phyloP scores from a whole-genome alignment of 1,139 yeast genomes.

The Pichia kudriavzevii region DNA sequence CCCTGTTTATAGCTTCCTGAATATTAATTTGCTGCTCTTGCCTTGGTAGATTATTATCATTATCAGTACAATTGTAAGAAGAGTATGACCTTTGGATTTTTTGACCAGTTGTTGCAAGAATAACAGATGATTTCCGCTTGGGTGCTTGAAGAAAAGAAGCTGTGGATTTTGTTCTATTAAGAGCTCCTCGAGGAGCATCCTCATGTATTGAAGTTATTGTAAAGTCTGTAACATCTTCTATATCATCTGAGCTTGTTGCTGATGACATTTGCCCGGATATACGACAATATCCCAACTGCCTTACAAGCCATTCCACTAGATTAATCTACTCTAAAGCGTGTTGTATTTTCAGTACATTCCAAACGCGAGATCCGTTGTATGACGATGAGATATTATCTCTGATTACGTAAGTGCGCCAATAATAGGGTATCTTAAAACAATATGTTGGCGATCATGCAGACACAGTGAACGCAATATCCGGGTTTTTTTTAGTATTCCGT shows the following conservation, averaged over 20 bases:
- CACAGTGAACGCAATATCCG: too few relatives aligned
- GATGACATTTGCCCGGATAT: too few relatives aligned
- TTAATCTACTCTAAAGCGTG: too few relatives aligned
- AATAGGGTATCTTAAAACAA: too few relatives aligned
- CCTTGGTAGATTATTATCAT: background rate
- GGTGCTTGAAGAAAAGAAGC: constrained; percentile 14
- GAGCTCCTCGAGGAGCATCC: too few relatives aligned
- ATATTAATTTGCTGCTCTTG: background rate
- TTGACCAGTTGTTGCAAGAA: constrained; percentile 26
- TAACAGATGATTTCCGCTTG: constrained; percentile 24
- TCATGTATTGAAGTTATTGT: constrained; percentile 6
- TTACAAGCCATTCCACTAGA: too few relatives aligned
- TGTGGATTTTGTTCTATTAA: constrained; percentile 9
- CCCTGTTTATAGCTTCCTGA: too few relatives aligned
- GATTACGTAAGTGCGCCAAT: background rate
- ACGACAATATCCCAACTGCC: too few relatives aligned
- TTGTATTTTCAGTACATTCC: too few relatives aligned
- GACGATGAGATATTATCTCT: background rate
- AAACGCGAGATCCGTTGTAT: background rate
- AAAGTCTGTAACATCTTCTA: constrained; percentile 10
- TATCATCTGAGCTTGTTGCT: background rate
- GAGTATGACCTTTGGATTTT: constrained; percentile 24
- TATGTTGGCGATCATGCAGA: too few relatives aligned
- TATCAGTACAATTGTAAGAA: constrained; percentile 14
- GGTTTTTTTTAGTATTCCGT: too few relatives aligned